A percentile compares a stretch with the other conserved stretches of the same genome.
These are phyloP conservation scores for Aspergillus ellipticus DNA, from an alignment of 495 filamentous ascomycete species.

Conservation along the genomic window DNA sequence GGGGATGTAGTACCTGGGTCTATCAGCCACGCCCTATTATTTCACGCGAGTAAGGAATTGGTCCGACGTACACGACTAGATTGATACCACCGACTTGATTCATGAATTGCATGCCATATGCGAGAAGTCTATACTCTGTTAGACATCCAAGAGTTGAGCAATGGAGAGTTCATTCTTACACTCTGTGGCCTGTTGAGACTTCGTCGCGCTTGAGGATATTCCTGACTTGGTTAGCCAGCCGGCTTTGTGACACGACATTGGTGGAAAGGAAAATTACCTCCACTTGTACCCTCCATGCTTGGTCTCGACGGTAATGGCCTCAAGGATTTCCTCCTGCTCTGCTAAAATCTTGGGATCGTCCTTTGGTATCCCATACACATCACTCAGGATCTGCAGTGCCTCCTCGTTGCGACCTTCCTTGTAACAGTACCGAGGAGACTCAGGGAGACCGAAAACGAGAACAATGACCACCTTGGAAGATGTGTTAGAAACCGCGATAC, in stretches of 20 bases:
- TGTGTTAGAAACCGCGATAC: neutral
- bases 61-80: constrained; percentile 42
- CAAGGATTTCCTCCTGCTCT: constrained; percentile 43
- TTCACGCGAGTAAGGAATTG: neutral
- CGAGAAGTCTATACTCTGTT: constrained; percentile 33
- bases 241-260: neutral
- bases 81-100: constrained; percentile 50
- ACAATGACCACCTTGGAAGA: constrained; percentile 30
- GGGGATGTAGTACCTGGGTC: constrained; percentile 13
- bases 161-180: constrained; percentile 14
- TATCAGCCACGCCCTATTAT: neutral
- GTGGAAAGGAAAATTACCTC: constrained; percentile 9
- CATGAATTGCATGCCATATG: constrained; percentile 49
- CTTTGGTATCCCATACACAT: constrained; percentile 42
- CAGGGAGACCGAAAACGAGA: constrained; percentile 39
- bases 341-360: constrained; percentile 40
- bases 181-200: constrained; percentile 50
- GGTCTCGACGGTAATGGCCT: constrained; percentile 42
- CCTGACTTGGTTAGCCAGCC: constrained; percentile 27
- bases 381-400: constrained; percentile 50
- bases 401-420: constrained; percentile 44
- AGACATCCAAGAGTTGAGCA: neutral
- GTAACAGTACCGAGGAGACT: constrained; percentile 44
- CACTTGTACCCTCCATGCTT: constrained; percentile 40
- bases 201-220: constrained; percentile 48